Percentiles rank a stretch among this genome's conserved stretches.
Conservation (phyloP, 2,329 filamentous ascomycete genomes). For the Phoma sp. region DNA sequence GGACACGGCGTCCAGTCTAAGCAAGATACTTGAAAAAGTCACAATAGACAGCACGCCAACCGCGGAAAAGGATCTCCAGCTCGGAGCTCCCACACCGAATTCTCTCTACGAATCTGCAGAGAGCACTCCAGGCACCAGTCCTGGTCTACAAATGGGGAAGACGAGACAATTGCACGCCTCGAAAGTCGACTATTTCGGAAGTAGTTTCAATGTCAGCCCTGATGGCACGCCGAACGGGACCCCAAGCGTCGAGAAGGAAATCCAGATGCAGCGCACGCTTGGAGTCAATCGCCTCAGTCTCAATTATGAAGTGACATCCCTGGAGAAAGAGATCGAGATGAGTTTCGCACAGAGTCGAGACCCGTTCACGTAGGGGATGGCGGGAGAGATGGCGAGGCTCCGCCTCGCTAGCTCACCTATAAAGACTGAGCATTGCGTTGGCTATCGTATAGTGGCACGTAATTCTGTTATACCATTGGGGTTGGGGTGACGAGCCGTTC, state of each 20-base stretch:
- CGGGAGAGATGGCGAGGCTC: too few species aligned
- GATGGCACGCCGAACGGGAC: conserved; percentile 51
- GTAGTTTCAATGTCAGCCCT: background rate
- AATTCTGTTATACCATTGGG: too few species aligned
- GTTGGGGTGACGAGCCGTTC: too few species aligned
- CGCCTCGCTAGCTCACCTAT: too few species aligned
- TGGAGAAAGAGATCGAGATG: conserved; percentile 39
- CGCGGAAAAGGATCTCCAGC: conserved; percentile 46
- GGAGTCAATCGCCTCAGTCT: conserved; percentile 23
- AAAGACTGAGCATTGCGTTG: too few species aligned
- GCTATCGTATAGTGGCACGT: too few species aligned
- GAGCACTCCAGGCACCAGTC: conserved; percentile 9
- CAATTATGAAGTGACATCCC: conserved; percentile 23
- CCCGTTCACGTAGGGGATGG: conserved; percentile 3
- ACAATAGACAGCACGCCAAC: conserved; percentile 54
- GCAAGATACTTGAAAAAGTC: conserved; percentile 52
- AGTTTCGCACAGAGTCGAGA: conserved; percentile 20
- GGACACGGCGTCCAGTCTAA: conserved; percentile 48
- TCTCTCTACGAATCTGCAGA: conserved; percentile 21
- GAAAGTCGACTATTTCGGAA: conserved; percentile 10
- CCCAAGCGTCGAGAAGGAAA: conserved; percentile 45
- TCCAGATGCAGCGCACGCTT: conserved; percentile 29
- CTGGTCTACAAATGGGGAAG: conserved; percentile 3
- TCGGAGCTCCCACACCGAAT: conserved; percentile 26
- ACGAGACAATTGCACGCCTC: background rate